Evolutionary conservation across 345 rosid species (phyloP), one percentile per base, ranked within the genome.

Genomic region (Orychophragmus violaceus): DNA sequence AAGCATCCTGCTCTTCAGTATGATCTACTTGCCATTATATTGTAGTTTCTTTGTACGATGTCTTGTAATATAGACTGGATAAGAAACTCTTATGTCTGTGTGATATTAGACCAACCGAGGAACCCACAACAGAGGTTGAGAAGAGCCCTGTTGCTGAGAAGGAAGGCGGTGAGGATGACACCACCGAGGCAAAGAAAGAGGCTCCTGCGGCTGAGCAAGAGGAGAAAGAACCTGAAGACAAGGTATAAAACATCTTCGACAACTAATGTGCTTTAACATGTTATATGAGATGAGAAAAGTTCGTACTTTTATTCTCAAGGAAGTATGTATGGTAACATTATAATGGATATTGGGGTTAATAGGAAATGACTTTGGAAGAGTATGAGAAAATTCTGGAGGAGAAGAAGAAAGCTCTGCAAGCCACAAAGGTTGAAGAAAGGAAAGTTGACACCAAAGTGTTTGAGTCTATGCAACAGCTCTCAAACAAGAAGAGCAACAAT

Each of bases 301-400:
- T 28, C 4, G 0, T 6, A 10, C 5, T 11, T 49, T 16, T 3
- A 44, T 22, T 14, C 5, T 32, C 21, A 23, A 49, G 12, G 14
- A 24, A 22, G 33, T 24, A 1, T 45, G n/a, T 28, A 4, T 48
- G 18, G 12, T 48, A 1, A 6, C 23, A 4, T 2, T 11, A 2
- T 8, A 25, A 64, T 10, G 2, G 23, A 9, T 27, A 9, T 2
- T 65, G 53, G 27, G 13, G 42, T 58, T 51, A 4, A 13, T 52
- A 90, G 98, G 90, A 90, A 75, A 93, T 93, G 98, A 90, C 97
- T 13, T 59, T 93, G 62, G 96, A 85, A 53, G 97, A 93, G 83
- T 93, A 93, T 69, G 80, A 90, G 79, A 93, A 86, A 59, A 77
- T 80, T 25, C 81, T 78, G 53, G 90, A 78, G 69, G 91, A 84